Conservation (phyloP, 2,329 filamentous ascomycete species). For the Apiospora saccharicola region DNA sequence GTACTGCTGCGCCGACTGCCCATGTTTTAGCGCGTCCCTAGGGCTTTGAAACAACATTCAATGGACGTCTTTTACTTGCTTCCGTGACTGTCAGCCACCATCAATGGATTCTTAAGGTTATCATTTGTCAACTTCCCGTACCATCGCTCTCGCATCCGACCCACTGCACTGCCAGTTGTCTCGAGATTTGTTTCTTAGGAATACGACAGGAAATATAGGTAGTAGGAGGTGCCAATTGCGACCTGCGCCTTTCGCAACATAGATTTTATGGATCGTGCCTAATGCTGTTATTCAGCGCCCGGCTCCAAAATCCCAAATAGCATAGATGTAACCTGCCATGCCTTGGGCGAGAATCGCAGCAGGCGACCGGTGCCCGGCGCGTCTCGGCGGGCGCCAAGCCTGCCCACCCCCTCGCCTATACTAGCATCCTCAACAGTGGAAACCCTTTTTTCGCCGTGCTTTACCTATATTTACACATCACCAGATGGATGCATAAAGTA, state of each 20-base stretch:
- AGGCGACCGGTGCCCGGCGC: slow-evolving; percentile 6
- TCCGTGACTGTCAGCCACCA: not conserved
- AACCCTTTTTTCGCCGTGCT: slow-evolving; percentile 1
- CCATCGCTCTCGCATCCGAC: not conserved
- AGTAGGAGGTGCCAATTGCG: not conserved
- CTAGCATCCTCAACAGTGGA: not conserved
- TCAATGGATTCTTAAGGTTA: not conserved
- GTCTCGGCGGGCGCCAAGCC: slow-evolving; percentile 16
- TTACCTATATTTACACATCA: slow-evolving; percentile 8
- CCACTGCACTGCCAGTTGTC: slow-evolving; percentile 10
- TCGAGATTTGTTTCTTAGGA: not conserved
- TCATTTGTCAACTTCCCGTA: not conserved
- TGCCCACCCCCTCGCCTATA: slow-evolving; percentile 1
- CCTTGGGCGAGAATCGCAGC: not conserved
- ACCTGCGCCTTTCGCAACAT: not conserved
- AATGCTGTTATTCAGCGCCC: slow-evolving; percentile 6
- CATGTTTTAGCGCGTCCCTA: not conserved
- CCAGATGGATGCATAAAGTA: not conserved
- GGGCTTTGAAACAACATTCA: slow-evolving; percentile 4
- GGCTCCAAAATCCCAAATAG: not conserved
- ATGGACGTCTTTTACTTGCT: too few relatives aligned
- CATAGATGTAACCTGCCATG: not conserved
- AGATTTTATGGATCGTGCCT: not conserved
- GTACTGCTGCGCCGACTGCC: not conserved
- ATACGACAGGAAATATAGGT: not conserved